Base-by-base conservation (phyloP, 2,329 filamentous ascomycete species). In the Amesomyces nigricolor region DNA sequence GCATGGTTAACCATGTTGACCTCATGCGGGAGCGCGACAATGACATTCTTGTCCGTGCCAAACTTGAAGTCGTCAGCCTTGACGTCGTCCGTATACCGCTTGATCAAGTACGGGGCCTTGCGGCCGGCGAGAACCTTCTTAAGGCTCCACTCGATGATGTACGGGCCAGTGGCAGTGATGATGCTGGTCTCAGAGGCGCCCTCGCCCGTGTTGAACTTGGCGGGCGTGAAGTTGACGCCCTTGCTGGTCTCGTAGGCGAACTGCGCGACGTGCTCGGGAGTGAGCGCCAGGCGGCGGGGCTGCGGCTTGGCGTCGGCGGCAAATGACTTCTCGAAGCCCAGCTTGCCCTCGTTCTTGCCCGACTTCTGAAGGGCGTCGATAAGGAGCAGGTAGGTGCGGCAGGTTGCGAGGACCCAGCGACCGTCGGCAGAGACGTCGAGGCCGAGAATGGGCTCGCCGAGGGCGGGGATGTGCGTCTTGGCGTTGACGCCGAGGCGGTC, bases 31-130 rank as follows among this genome's bases (percentile, higher is more conserved):
- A 99, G 76, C 0, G 94, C 94, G 37, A 99, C 92, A 66, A 99
- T 96, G 65, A 99, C 90, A 66, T 96, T 96, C 81, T 96, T 95
- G 72, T 99, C 94, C 5, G 87, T 91, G 46, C 92, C 92, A 67
- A 91, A 99, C 66, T 94, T 91, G 83, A 99, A 99, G 70, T 99
- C 95, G 70, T 99, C 94, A 4, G 94, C 94, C 78, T 95, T 96
- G 68, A 99, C 91, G 61, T 95, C 88, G 66, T 99, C 94, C 0
- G 84, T 81, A 69, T 99, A 99, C 14, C 94, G 87, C 78, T 97
- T 96, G 78, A 99, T 97, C 64, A 86, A 88, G 75, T 99, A 99
- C 0, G 92, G 87, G 57, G 94, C 88, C 72, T 91, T 94, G 61
- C 81, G 81, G 51, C 89, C 89, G 19, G 79, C 79, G 13, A 96